These are phyloP conservation scores for Aspergillus calidoustus DNA, from an alignment of 2,329 filamentous ascomycete species.

Conservation along the genomic window DNA sequence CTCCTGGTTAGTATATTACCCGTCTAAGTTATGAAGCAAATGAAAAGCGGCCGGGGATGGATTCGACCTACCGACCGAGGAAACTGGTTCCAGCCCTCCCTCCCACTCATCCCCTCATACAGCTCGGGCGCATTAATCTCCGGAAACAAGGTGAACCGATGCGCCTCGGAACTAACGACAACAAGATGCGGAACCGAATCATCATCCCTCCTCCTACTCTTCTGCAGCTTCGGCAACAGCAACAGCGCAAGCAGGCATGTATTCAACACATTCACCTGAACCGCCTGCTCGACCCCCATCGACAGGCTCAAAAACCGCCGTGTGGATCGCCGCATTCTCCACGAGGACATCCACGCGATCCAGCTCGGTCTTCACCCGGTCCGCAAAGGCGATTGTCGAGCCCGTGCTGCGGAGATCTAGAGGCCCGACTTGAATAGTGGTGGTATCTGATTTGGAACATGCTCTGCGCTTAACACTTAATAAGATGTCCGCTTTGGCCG, in stretches of 20 bases:
- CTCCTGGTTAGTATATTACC: no score
- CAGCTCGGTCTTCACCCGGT: background rate
- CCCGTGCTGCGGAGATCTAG: background rate
- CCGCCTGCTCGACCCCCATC: constrained; percentile 1
- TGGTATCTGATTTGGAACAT: no score
- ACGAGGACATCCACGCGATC: constrained; percentile 4
- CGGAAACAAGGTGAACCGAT: no score
- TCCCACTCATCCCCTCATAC: no score
- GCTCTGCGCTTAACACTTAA: background rate
- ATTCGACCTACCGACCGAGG: no score
- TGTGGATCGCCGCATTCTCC: constrained; percentile 1
- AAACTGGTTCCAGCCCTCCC: no score
- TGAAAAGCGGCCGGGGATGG: no score
- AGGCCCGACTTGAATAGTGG: constrained; percentile 3
- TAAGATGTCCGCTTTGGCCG: constrained; percentile 36
- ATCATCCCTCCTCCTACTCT: background rate
- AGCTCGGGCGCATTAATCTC: no score
- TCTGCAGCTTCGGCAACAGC: background rate
- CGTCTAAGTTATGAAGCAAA: no score
- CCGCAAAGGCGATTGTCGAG: background rate
- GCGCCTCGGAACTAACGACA: no score
- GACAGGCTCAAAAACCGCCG: background rate
- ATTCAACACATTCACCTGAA: constrained; percentile 9
- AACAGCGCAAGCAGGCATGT: background rate
- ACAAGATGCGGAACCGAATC: no score